phyloP scores from a whole-genome alignment of 2,329 filamentous ascomycete species.

The Diplodia intermedia region DNA sequence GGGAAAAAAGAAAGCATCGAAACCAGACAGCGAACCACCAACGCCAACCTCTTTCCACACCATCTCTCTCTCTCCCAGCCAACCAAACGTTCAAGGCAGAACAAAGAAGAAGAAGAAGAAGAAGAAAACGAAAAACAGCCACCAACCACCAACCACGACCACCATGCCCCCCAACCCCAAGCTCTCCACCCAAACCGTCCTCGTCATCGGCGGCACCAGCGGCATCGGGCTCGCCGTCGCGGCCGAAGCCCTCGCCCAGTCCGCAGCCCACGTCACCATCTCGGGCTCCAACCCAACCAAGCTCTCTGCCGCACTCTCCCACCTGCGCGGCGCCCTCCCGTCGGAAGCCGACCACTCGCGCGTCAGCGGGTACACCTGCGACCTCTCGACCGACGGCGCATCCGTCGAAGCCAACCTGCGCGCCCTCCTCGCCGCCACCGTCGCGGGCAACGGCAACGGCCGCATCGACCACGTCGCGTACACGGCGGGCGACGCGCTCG shows the following conservation, averaged over 20 bases:
- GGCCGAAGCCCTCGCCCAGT: constrained; percentile 62
- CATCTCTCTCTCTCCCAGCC: no score
- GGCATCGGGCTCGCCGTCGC: constrained; percentile 69
- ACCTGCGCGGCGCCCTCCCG: constrained; percentile 55
- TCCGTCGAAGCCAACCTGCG: constrained; percentile 43
- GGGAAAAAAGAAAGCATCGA: no score
- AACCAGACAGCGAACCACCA: no score
- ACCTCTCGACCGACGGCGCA: constrained; percentile 38
- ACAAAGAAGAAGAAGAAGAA: no score
- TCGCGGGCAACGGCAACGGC: constrained; percentile 37
- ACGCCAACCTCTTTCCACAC: no score
- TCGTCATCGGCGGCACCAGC: constrained; percentile 68
- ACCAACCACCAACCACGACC: not conserved
- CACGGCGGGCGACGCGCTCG: constrained; percentile 41
- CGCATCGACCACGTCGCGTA: constrained; percentile 46
- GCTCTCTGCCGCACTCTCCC: constrained; percentile 56
- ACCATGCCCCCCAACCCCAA: constrained; percentile 56
- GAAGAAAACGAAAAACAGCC: not conserved
- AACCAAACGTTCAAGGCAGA: no score
- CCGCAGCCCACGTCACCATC: constrained; percentile 61
- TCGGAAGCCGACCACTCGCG: constrained; percentile 33
- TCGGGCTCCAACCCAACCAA: constrained; percentile 63
- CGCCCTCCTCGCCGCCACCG: constrained; percentile 39
- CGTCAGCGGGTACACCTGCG: constrained; percentile 40
- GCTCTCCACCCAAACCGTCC: constrained; percentile 55